Evolutionary conservation across 805 yeast species (phyloP).

Genomic region (Spathaspora arborariae): DNA sequence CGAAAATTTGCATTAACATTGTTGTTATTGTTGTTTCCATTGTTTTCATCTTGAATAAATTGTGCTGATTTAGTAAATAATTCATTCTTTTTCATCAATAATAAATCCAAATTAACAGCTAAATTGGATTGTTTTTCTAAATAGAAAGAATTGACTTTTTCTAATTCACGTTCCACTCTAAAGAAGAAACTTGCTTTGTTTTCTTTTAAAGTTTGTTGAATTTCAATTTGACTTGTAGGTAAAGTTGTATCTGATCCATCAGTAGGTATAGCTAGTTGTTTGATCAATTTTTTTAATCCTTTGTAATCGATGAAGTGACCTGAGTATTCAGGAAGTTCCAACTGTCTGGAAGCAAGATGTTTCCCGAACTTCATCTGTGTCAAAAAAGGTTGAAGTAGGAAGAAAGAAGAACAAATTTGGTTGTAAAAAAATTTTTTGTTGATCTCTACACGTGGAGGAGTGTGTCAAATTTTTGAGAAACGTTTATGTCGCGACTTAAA

Average conservation of each 20-base stretch:
- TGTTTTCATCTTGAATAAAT: constrained; percentile 5
- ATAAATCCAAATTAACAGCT: constrained; percentile 70
- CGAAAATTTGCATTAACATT: constrained; percentile 38
- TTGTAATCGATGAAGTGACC: constrained; percentile 93
- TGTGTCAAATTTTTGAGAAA: neutral
- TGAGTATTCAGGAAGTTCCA: constrained; percentile 92
- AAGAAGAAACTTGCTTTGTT: constrained; percentile 89
- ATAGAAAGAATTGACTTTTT: constrained; percentile 91
- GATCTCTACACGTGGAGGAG: neutral
- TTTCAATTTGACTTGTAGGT: constrained; percentile 24
- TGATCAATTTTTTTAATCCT: constrained; percentile 86
- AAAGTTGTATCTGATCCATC: constrained; percentile 10
- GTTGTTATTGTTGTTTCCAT: neutral
- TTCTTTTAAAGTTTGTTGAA: constrained; percentile 61
- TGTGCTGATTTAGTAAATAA: constrained; percentile 26
- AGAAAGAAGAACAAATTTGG: neutral
- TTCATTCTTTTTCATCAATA: constrained; percentile 66
- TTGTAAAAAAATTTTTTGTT: neutral
- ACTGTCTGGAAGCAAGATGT: constrained; percentile 87
- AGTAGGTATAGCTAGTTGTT: constrained; percentile 58
- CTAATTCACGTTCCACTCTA: constrained; percentile 88
- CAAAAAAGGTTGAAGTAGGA: neutral
- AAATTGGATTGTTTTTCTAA: constrained; percentile 88
- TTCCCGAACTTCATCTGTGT: constrained; percentile 82
- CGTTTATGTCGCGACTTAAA: neutral